phyloP scores from a whole-genome alignment of 2,329 filamentous ascomycete genomes.

The Plenodomus lindquistii region DNA sequence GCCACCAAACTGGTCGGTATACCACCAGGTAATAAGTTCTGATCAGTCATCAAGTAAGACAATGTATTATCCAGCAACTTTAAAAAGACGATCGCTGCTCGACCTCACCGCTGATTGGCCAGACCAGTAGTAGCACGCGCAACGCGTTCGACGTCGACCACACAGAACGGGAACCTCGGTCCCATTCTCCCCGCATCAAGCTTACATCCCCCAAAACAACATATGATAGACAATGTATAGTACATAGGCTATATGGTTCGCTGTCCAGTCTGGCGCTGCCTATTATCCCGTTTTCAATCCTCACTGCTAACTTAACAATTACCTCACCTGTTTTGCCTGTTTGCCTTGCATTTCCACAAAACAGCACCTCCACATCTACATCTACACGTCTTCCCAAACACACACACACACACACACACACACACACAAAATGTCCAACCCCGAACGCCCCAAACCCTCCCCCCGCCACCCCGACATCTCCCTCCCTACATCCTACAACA shows the following conservation, averaged over 20 bases:
- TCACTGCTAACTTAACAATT: no score
- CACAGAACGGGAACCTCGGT: conserved; percentile 6
- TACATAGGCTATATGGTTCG: neutral
- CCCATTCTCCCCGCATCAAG: conserved; percentile 9
- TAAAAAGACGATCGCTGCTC: no score
- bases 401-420: neutral
- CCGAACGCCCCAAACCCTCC: conserved; percentile 7
- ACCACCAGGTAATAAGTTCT: no score
- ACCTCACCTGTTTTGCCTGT: no score
- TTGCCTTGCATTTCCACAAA: no score
- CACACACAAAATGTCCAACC: neutral
- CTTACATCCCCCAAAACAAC: neutral
- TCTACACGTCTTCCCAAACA: neutral
- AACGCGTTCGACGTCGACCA: neutral
- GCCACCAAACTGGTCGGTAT: no score
- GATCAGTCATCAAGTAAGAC: no score
- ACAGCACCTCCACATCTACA: neutral
- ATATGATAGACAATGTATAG: neutral
- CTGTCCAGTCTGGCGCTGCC: neutral
- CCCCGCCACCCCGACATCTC: conserved; percentile 23
- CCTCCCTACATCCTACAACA: conserved; percentile 47
- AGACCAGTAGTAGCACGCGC: neutral
- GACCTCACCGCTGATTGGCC: neutral
- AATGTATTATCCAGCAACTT: no score
- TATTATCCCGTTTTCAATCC: no score